phyloP scores from a whole-genome alignment of 208 protist genomes.

The Leishmania tarentolae region DNA sequence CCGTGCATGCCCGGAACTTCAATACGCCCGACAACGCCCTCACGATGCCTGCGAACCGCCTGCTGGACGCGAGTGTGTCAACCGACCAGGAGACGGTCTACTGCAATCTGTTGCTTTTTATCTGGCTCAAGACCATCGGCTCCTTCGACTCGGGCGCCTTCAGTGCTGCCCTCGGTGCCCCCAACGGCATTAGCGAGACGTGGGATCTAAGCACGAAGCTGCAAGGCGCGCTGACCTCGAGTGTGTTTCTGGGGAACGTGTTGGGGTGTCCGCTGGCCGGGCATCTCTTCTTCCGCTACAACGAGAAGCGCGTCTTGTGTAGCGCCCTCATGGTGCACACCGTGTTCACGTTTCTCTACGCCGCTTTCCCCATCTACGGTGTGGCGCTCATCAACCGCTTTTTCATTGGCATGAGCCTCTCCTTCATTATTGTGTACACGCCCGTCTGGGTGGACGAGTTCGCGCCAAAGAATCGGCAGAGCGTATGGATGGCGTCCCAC shows the following conservation, averaged over 20 bases:
- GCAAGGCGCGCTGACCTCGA: conserved; percentile 76
- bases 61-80: conserved; percentile 3
- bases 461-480: conserved; percentile 74
- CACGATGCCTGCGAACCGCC: not conserved
- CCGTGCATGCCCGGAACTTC: not conserved
- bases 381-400: conserved; percentile 76
- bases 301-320: conserved; percentile 64
- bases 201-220: conserved; percentile 56
- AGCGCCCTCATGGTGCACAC: conserved; percentile 68
- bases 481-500: conserved; percentile 91
- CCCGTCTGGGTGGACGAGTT: conserved; percentile 94
- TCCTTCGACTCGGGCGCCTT: conserved; percentile 91
- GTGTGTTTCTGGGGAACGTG: conserved; percentile 88
- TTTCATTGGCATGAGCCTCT: conserved; percentile 87
- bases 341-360: conserved; percentile 83
- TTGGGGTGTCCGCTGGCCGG: conserved; percentile 81
- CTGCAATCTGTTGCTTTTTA: conserved; percentile 79
- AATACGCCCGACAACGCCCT: not conserved
- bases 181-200: conserved; percentile 70
- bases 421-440: conserved; percentile 92
- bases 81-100: conserved; percentile 38
- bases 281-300: conserved; percentile 68
- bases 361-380: conserved; percentile 47
- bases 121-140: conserved; percentile 80
- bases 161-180: conserved; percentile 73